phyloP scores from a whole-genome alignment of 768 basidiomycete species.

The Tricholoma sp. region DNA sequence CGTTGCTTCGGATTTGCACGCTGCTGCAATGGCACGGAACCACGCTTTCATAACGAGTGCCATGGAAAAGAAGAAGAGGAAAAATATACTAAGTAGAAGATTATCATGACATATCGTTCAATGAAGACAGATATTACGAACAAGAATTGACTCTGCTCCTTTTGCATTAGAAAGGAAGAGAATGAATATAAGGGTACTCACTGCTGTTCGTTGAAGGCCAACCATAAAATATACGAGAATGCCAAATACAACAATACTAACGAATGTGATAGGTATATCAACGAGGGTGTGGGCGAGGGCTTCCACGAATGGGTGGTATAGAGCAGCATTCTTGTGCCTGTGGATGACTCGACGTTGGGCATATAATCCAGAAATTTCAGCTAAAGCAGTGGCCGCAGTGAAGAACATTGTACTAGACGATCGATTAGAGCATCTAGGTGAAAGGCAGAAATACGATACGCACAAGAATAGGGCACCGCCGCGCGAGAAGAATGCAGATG shows the following conservation, averaged over 20 bases:
- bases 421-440: neutral
- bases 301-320: conserved; percentile 56
- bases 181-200: neutral
- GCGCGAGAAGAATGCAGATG: conserved; percentile 47
- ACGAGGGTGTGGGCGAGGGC: conserved; percentile 41
- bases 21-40: conserved; percentile 66
- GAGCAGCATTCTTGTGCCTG: conserved; percentile 52
- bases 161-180: neutral
- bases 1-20: conserved; percentile 51
- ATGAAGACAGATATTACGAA: conserved; percentile 16
- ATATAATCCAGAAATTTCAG: conserved; percentile 63
- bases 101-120: neutral
- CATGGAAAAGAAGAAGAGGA: conserved; percentile 51
- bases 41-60: conserved; percentile 67
- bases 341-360: conserved; percentile 54
- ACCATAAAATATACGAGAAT: conserved; percentile 63
- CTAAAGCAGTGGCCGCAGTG: conserved; percentile 51
- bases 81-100: conserved; percentile 40
- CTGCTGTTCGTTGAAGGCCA: conserved; percentile 46
- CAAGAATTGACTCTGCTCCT: conserved; percentile 59
- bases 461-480: conserved; percentile 44
- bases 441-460: conserved; percentile 5
- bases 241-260: conserved; percentile 38
- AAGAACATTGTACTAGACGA: conserved; percentile 50
- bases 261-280: conserved; percentile 52